A percentile compares a stretch with the other conserved stretches of the same genome.
phyloP scores from a whole-genome alignment of 306 rosid genomes.

The Hippophae rhamnoides region DNA sequence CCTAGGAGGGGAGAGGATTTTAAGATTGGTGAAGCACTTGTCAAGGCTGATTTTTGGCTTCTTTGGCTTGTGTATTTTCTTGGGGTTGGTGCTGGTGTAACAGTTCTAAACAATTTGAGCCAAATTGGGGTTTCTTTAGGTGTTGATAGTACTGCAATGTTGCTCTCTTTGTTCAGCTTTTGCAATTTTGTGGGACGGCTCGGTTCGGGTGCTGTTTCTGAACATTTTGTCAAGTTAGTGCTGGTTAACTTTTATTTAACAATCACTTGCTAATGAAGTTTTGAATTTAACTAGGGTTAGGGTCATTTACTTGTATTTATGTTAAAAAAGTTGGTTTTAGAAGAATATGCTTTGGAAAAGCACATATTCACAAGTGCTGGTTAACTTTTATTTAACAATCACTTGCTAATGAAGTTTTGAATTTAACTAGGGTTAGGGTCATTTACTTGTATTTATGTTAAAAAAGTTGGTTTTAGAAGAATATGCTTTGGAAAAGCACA shows the following conservation, averaged over 20 bases:
- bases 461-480: no score
- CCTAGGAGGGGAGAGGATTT: conserved; percentile 93
- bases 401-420: neutral
- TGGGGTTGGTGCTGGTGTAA: conserved; percentile 69
- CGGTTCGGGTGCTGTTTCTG: conserved; percentile 75
- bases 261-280: neutral
- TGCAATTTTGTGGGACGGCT: conserved; percentile 75
- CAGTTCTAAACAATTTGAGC: conserved; percentile 78
- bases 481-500: no score
- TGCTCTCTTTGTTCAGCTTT: conserved; percentile 69
- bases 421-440: no score
- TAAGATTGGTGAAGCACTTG: conserved; percentile 49
- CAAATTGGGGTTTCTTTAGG: conserved; percentile 81
- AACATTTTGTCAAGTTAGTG: conserved; percentile 70
- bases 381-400: neutral
- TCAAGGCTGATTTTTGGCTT: conserved; percentile 93
- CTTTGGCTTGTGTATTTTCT: conserved; percentile 68
- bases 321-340: no score
- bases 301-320: no score
- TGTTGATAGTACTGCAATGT: conserved; percentile 40
- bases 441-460: no score
- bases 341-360: no score
- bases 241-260: conserved; percentile 2
- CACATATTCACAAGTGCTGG: no score
- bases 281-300: no score